A percentile compares a stretch with the other conserved stretches of the same genome.
Evolutionary conservation across 2,329 filamentous ascomycete genomes (phyloP).

Genomic region (Fusarium subglutinans): DNA sequence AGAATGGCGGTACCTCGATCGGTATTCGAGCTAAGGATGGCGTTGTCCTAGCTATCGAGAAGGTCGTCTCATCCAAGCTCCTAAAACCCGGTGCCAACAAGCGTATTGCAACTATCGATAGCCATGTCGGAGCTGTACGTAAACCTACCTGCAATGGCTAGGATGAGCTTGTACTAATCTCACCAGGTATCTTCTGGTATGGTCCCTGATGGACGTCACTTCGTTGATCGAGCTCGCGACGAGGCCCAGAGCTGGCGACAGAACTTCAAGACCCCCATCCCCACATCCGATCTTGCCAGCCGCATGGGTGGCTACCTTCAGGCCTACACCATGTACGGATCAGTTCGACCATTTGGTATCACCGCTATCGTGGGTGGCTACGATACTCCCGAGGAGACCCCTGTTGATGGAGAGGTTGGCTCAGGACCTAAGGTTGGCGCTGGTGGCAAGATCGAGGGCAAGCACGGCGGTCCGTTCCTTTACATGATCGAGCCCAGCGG

Average conservation of each 20-base stretch:
- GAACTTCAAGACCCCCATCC: slow-evolving; percentile 94
- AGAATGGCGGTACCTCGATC: slow-evolving; percentile 95
- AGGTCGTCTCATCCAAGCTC: slow-evolving; percentile 94
- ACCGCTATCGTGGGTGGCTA: slow-evolving; percentile 94
- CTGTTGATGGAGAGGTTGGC: slow-evolving; percentile 91
- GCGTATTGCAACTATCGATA: slow-evolving; percentile 93
- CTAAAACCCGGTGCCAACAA: slow-evolving; percentile 96
- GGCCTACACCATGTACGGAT: slow-evolving; percentile 96
- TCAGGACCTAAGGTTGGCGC: slow-evolving; percentile 79
- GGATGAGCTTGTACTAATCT: slow-evolving; percentile 7
- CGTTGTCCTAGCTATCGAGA: slow-evolving; percentile 94
- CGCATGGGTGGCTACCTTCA: slow-evolving; percentile 97
- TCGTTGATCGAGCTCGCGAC: slow-evolving; percentile 91
- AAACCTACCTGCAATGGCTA: neutral
- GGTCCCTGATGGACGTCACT: slow-evolving; percentile 93
- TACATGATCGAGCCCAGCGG: slow-evolving; percentile 99
- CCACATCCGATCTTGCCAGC: slow-evolving; percentile 85
- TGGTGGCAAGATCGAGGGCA: slow-evolving; percentile 80
- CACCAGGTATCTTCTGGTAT: slow-evolving; percentile 86
- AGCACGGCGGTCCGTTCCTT: slow-evolving; percentile 87
- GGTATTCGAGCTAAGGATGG: slow-evolving; percentile 98
- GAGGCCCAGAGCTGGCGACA: slow-evolving; percentile 92
- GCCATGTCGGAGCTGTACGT: slow-evolving; percentile 91
- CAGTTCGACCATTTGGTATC: slow-evolving; percentile 95
- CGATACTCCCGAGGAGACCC: slow-evolving; percentile 86